These are phyloP conservation scores for Saccharomyces uvarum DNA, from an alignment of 1,139 yeast species.

Conservation along the genomic window DNA sequence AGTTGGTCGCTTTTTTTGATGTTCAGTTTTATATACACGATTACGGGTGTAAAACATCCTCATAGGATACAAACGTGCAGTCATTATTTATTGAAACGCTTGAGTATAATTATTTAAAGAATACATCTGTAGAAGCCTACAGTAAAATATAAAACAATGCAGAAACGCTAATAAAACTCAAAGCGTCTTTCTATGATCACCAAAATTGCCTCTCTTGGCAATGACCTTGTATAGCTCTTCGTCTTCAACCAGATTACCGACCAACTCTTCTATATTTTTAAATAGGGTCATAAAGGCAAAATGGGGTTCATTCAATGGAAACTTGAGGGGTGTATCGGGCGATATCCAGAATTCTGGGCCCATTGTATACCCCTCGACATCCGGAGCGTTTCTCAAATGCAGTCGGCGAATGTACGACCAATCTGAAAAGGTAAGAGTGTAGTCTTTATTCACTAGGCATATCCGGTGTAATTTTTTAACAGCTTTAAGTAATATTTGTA, in stretches of 20 bases:
- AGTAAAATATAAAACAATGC: neutral
- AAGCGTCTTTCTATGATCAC: neutral
- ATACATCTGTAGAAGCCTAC: neutral
- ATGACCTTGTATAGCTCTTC: constrained; percentile 1
- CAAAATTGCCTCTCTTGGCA: neutral
- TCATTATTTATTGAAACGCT: neutral
- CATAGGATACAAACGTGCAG: constrained; percentile 1
- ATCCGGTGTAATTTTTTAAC: constrained; percentile 26
- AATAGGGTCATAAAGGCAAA: constrained; percentile 40
- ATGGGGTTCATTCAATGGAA: constrained; percentile 60
- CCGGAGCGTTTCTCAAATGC: constrained; percentile 26
- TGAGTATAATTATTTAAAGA: neutral
- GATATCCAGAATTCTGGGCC: constrained; percentile 46
- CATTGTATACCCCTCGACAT: constrained; percentile 18
- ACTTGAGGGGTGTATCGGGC: constrained; percentile 55
- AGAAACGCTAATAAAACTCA: neutral
- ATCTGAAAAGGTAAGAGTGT: constrained; percentile 37
- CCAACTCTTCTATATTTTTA: constrained; percentile 19
- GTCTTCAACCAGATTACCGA: constrained; percentile 12
- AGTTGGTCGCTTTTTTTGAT: neutral
- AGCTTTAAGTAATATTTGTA: constrained; percentile 24
- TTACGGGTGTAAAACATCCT: neutral
- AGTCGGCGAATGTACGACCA: constrained; percentile 39
- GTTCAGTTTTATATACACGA: neutral
- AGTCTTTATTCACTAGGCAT: constrained; percentile 32